Evolutionary conservation across 352 stramenopile species (phyloP).

Genomic region (Phytophthora quininea): DNA sequence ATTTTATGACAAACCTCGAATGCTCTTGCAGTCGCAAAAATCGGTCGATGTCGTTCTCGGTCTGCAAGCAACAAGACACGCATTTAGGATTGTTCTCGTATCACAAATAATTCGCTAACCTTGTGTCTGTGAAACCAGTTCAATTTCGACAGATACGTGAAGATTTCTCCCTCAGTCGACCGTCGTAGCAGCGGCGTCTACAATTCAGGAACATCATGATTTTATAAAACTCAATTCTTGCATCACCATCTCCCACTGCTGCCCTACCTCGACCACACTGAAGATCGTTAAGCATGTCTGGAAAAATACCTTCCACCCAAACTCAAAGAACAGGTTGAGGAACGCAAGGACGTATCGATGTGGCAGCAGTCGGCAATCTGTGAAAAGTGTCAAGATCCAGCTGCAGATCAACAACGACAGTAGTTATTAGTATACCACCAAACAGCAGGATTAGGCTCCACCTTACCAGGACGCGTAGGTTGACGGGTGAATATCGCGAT

Average conservation of each 20-base stretch:
- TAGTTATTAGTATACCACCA: conserved; percentile 3
- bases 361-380: conserved; percentile 48
- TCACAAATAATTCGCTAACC: conserved; percentile 16
- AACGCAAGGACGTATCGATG: conserved; percentile 46
- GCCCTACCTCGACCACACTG: conserved; percentile 39
- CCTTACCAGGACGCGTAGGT: conserved; percentile 56
- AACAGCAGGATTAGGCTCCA: background rate
- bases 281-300: conserved; percentile 50
- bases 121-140: conserved; percentile 48
- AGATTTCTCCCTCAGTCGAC: conserved; percentile 32
- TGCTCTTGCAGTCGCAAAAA: conserved; percentile 41
- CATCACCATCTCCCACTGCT: background rate
- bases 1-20: conserved; percentile 37
- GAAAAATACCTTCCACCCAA: conserved; percentile 57
- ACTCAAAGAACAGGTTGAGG: conserved; percentile 56
- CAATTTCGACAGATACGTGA: conserved; percentile 39
- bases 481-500: conserved; percentile 50
- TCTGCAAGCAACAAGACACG: conserved; percentile 15
- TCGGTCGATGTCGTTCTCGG: conserved; percentile 35
- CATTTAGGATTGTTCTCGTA: background rate
- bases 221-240: background rate
- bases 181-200: conserved; percentile 30
- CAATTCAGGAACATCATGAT: background rate
- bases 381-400: conserved; percentile 64
- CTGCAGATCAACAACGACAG: conserved; percentile 13